Evolutionary conservation across 2,329 filamentous ascomycete genomes (phyloP), one percentile per base, ranked within the genome.

Genomic region (Clonostachys solani): DNA sequence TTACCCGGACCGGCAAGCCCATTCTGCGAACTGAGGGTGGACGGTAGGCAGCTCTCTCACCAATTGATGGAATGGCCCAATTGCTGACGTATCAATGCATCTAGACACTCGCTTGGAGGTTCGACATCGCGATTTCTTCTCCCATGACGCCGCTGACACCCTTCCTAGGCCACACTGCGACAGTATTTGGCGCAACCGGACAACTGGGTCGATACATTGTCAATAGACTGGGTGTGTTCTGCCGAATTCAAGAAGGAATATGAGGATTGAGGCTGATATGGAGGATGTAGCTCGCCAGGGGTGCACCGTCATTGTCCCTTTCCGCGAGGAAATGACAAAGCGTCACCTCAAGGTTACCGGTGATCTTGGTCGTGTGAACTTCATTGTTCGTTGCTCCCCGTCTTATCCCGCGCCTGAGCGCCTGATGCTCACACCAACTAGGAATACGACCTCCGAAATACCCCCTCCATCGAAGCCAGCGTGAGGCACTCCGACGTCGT

Each of bases 181-280:
- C 94, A 49, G 92, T 99, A 60, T 99, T 99, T 72, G 94, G 94
- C 71, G 94, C 94, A 62, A 96, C 92, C 52, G 94, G 94, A 54
- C 92, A 95, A 68, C 75, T 99, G 47, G 94, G 94, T 64, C 85
- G 94, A 65, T 99, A 99, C 69, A 95, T 99, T 64, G 94, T 99
- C 64, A 96, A 96, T 74, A 83, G 90, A 67, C 80, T 99, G 64
- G 91, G 91, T 79, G 66, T 54, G 69, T 51, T 19, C 33, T 16
- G 5, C 13, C 43, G 38, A 23, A 12, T 15, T 5, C n/a, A 16
- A 17, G 33, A 12, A 7, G 19, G 5, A 13, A 12, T 9, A 15
- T 12, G 19, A 34, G 34, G 17, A 38, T 16, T 41, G 12, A 43
- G 44, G 41, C 57, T 64, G 46, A 64, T 49, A 49, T 40, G 50